Evolutionary conservation across 2,329 filamentous ascomycete species (phyloP).

Genomic region (Uncinocarpus reesii): DNA sequence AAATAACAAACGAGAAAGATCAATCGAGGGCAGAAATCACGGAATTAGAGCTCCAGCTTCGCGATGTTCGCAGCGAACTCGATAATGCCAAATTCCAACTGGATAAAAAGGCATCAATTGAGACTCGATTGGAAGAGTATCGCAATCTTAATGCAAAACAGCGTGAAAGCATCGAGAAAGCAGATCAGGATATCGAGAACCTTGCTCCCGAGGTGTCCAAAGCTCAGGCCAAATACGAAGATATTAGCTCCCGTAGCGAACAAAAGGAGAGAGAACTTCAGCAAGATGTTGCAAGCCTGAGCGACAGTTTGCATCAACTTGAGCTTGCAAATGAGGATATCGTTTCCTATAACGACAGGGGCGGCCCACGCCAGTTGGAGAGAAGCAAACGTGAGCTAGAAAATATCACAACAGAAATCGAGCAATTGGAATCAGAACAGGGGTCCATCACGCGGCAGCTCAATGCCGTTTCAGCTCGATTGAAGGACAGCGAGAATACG

Average conservation of each 20-base stretch:
- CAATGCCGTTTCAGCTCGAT: conserved; percentile 66
- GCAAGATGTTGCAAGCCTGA: conserved; percentile 59
- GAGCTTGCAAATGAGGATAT: conserved; percentile 68
- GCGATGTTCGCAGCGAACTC: conserved; percentile 64
- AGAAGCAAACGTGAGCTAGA: conserved; percentile 60
- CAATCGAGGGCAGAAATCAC: conserved; percentile 58
- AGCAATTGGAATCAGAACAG: conserved; percentile 57
- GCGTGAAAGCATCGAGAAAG: conserved; percentile 56
- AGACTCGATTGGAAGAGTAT: conserved; percentile 61
- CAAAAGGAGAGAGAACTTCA: conserved; percentile 62
- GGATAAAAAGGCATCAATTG: conserved; percentile 66
- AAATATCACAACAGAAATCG: conserved; percentile 55
- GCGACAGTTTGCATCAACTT: conserved; percentile 66
- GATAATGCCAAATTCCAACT: conserved; percentile 61
- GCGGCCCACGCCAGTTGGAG: conserved; percentile 61
- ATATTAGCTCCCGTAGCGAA: conserved; percentile 60
- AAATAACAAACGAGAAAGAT: conserved; percentile 60
- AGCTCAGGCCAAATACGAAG: conserved; percentile 65
- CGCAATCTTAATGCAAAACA: conserved; percentile 59
- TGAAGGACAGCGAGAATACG: conserved; percentile 68
- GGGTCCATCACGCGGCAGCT: conserved; percentile 56
- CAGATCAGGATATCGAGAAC: conserved; percentile 62
- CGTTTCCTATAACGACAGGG: conserved; percentile 63
- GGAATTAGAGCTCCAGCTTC: conserved; percentile 63
- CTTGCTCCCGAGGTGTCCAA: conserved; percentile 66